Evolutionary conservation across 2,329 filamentous ascomycete species (phyloP), one percentile per base, ranked within the genome.

Genomic region (Sphaerostilbella broomeana): DNA sequence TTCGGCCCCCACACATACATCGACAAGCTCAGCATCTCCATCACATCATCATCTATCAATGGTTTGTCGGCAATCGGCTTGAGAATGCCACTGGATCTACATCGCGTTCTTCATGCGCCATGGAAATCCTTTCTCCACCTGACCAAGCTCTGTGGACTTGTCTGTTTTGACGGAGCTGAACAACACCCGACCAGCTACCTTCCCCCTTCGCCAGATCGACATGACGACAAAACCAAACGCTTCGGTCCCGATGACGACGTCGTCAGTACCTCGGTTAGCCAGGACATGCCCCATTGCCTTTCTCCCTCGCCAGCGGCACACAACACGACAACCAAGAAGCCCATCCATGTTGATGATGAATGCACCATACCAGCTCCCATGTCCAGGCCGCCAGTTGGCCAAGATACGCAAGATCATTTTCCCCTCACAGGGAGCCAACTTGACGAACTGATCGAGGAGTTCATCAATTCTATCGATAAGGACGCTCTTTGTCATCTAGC

Each of bases 401-500:
- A n/a, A n/a, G n/a, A n/a, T n/a, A 25, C 22, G 22, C 22, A 8
- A 25, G 32, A 13, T 20, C 32, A 16, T 12, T 38, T 20, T 20
- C 41, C 41, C 18, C 27, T 40, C 25, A 40, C 41, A 21, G 18
- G 35, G 13, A 29, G 40, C 6, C 36, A 46, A 32, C 27, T 40
- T 8, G 32, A 41, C 10, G 28, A 22, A 20, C 26, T 15, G 18
- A 36, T 28, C 21, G 21, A 35, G 10, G 31, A 43, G 28, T 47
- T 47, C 35, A 33, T 47, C 21, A 16, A 32, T 15, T 46, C 39
- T 10, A 32, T 48, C 19, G 26, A 43, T 31, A 21, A 42, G 32
- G 42, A 43, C 20, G 46, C 38, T 15, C 26, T 48, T 36, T 31
- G 41, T 25, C 25, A 16, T n/a, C 35, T 48, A 22, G 44, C 40